These are phyloP conservation scores for Stachybotrys echinatus DNA, from an alignment of 2,329 filamentous ascomycete genomes.

Conservation along the genomic window DNA sequence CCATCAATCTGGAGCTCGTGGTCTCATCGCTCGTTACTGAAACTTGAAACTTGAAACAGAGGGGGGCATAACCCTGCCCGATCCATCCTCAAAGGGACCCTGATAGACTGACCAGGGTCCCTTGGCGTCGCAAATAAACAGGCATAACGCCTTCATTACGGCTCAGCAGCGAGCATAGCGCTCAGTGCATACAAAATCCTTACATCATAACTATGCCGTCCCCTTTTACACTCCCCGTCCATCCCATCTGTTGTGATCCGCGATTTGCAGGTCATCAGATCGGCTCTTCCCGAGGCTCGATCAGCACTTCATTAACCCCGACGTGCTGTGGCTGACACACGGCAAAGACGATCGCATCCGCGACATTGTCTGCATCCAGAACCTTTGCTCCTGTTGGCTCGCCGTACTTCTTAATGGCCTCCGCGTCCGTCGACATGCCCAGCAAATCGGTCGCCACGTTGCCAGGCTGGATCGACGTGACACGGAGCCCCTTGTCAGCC, in stretches of 20 bases:
- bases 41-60: not conserved
- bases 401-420: slow-evolving; percentile 75
- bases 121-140: not conserved
- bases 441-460: slow-evolving; percentile 71
- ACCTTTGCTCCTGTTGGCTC: slow-evolving; percentile 71
- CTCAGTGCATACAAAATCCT: not conserved
- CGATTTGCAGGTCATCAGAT: slow-evolving; percentile 37
- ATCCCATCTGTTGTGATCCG: not conserved
- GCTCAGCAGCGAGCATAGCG: too few relatives aligned
- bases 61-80: not conserved
- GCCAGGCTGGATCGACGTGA: slow-evolving; percentile 72
- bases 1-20: not conserved
- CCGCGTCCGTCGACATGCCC: slow-evolving; percentile 67
- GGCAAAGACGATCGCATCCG: slow-evolving; percentile 67
- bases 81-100: not conserved
- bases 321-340: slow-evolving; percentile 70
- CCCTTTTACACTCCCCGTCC: not conserved
- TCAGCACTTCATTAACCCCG: slow-evolving; percentile 73
- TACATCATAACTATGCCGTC: not conserved
- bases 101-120: not conserved
- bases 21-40: not conserved
- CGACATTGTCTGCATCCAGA: slow-evolving; percentile 68
- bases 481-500: slow-evolving; percentile 64
- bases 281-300: slow-evolving; percentile 72
- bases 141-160: too few relatives aligned